phyloP scores from a whole-genome alignment of 768 basidiomycete genomes.

The Xanthoconium stramineum region DNA sequence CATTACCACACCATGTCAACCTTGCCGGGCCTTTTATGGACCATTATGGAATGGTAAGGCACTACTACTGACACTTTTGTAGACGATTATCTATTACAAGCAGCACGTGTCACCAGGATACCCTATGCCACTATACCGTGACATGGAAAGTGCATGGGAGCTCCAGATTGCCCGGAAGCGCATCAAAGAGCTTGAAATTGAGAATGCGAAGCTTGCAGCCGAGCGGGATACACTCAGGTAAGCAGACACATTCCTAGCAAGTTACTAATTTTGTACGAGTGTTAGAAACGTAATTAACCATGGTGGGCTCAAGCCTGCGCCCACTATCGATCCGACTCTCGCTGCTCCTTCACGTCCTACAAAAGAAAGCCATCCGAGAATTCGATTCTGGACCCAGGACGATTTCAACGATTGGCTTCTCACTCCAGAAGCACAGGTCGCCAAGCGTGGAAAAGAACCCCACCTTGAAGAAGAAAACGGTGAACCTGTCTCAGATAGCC shows the following conservation, averaged over 20 bases:
- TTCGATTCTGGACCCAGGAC: neutral
- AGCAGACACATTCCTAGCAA: neutral
- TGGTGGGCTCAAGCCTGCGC: too few relatives aligned
- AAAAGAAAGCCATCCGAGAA: too few relatives aligned
- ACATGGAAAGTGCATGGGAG: neutral
- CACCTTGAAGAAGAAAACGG: neutral
- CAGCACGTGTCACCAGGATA: neutral
- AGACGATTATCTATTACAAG: too few relatives aligned
- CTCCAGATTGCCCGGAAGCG: neutral
- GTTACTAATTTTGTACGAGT: neutral
- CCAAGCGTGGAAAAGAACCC: neutral
- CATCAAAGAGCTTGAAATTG: neutral
- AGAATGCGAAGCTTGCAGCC: neutral
- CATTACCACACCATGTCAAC: neutral
- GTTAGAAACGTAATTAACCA: neutral
- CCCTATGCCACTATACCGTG: too few relatives aligned
- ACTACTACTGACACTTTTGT: too few relatives aligned
- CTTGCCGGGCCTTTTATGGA: neutral
- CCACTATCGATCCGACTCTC: neutral
- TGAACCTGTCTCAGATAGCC: neutral
- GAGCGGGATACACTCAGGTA: neutral
- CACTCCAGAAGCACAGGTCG: neutral
- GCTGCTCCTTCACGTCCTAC: neutral
- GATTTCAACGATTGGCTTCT: neutral
- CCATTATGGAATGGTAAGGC: too few relatives aligned